These are phyloP conservation scores for Saturnispora saitoi DNA, from an alignment of 805 yeast genomes.

Conservation along the genomic window DNA sequence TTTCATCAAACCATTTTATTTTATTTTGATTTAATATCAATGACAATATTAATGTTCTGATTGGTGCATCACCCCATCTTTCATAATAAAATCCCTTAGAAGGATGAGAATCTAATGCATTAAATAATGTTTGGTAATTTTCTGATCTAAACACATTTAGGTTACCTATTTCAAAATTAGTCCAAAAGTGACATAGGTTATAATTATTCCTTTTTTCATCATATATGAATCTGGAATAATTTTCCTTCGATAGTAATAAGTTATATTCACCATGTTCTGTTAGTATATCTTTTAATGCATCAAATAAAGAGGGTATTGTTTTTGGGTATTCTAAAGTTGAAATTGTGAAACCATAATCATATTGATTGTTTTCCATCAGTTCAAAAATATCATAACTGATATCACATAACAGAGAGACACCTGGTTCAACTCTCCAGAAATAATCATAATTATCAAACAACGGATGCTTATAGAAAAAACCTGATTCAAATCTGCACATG, in stretches of 20 bases:
- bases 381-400: slow-evolving; percentile 65
- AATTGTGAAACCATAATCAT: slow-evolving; percentile 68
- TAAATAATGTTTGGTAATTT: slow-evolving; percentile 57
- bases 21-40: slow-evolving; percentile 59
- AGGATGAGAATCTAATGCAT: slow-evolving; percentile 50
- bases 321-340: slow-evolving; percentile 60
- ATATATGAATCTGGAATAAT: slow-evolving; percentile 54
- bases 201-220: slow-evolving; percentile 52
- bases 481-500: slow-evolving; percentile 86
- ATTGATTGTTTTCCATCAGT: slow-evolving; percentile 59
- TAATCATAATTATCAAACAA: slow-evolving; percentile 62
- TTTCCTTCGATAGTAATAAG: slow-evolving; percentile 29
- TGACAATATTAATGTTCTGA: slow-evolving; percentile 61
- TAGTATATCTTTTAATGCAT: slow-evolving; percentile 30
- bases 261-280: slow-evolving; percentile 30
- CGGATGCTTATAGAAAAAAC: slow-evolving; percentile 71
- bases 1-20: slow-evolving; percentile 66
- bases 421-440: slow-evolving; percentile 93
- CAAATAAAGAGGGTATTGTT: slow-evolving; percentile 51
- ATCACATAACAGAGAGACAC: slow-evolving; percentile 68
- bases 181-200: slow-evolving; percentile 82
- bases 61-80: slow-evolving; percentile 92
- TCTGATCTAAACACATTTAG: slow-evolving; percentile 64
- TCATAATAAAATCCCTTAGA: slow-evolving; percentile 79
- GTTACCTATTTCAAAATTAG: slow-evolving; percentile 75